Evolutionary conservation across 257 asterid species (phyloP), one percentile per base, ranked within the genome.

Genomic region (Solanum etuberosum): DNA sequence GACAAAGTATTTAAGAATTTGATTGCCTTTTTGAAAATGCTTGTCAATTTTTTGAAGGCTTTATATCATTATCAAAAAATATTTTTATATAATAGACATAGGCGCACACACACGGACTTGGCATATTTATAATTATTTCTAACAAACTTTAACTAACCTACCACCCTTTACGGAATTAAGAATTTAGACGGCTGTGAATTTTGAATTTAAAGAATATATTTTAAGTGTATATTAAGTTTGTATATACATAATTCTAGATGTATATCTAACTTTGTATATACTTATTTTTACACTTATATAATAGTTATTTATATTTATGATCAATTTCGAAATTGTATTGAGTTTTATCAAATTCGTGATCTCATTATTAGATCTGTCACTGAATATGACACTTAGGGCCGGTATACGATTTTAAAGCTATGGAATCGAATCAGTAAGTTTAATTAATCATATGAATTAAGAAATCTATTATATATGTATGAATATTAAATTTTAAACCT

Each of bases 1-100:
- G 12, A 48, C 42, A 48, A 81, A 81, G 20, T 81, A 81, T 31
- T 81, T 48, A 81, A 31, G 25, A 81, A 51, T 81, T 81, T 46
- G 85, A 81, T 35, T 81, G 68, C 20, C 68, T 48, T 81, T 81
- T 29, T 48, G 68, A 46, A 81, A 81, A 81, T 81, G 85, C 68
- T 48, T 81, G 85, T 81, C 85, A 29, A 81, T 81, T 48, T 81
- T 15, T 46, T 29, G 12, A 9, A 29, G 37, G 43, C 68, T 81
- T 81, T 81, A 81, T 81, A 40, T 76, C 85, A 11, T 81, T 81
- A 46, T 78, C 27, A 27, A 78, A 77, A 32, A 18, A 29, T 78
- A 63, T 5, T 29, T 54, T 54, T 65, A 32, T 71, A 81, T 29
- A 9, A 81, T 48, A 29, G 5, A 78, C 63, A 25, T 15, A 15